Conservation (phyloP, 1,284 basidiomycete genomes). For the Boletellus deceptivus region DNA sequence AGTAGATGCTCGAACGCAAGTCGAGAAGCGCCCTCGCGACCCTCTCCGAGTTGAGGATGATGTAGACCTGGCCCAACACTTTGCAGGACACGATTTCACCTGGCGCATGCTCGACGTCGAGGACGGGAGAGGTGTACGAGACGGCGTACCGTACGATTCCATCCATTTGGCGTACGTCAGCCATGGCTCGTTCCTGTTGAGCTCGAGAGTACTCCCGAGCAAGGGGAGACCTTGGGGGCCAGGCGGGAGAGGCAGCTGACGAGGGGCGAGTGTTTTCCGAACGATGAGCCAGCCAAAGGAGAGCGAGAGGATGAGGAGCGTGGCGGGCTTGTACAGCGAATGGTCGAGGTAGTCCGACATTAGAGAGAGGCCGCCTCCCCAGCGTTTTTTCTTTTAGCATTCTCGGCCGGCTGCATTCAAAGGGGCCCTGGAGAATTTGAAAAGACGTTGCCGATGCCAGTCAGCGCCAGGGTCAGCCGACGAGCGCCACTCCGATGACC, state of each 20-base stretch:
- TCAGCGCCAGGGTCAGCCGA: too few species aligned
- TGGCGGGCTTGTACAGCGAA: background rate
- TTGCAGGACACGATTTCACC: slow-evolving; percentile 24
- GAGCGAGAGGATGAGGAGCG: slow-evolving; percentile 6
- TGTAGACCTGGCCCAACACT: slow-evolving; percentile 19
- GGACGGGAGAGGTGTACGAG: background rate
- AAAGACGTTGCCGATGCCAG: too few species aligned
- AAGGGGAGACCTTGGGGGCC: slow-evolving; percentile 30
- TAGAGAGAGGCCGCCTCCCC: too few species aligned
- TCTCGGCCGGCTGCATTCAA: too few species aligned
- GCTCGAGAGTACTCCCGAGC: slow-evolving; percentile 24
- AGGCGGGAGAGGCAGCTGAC: slow-evolving; percentile 26
- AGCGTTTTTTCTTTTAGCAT: too few species aligned
- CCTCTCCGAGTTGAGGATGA: slow-evolving; percentile 25
- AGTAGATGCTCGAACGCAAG: slow-evolving; percentile 23
- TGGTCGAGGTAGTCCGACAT: too few species aligned
- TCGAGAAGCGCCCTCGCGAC: slow-evolving; percentile 23
- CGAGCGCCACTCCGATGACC: too few species aligned
- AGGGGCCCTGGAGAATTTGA: too few species aligned
- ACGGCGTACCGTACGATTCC: slow-evolving; percentile 23
- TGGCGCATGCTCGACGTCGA: slow-evolving; percentile 1
- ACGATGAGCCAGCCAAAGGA: background rate
- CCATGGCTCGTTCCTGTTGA: slow-evolving; percentile 31
- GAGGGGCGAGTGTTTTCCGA: slow-evolving; percentile 10
- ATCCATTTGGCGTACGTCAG: slow-evolving; percentile 29